Evolutionary conservation across 2,329 filamentous ascomycete species (phyloP).

Genomic region (Alternaria ventricosa): DNA sequence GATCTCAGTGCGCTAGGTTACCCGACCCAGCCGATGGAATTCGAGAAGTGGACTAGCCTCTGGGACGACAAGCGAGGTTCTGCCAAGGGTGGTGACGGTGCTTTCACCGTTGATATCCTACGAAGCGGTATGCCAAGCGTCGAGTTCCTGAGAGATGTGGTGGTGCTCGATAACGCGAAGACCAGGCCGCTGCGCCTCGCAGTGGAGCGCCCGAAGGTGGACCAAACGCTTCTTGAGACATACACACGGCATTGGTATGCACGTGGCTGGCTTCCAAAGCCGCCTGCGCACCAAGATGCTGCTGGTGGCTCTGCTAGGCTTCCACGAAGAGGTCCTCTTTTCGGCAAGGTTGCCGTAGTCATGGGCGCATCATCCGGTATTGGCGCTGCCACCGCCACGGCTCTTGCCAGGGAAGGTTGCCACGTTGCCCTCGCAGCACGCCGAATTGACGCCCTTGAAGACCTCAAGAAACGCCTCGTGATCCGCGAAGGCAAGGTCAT

Average conservation of each 20-base stretch:
- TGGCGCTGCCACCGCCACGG: constrained; percentile 74
- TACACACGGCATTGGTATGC: constrained; percentile 83
- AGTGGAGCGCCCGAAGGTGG: constrained; percentile 72
- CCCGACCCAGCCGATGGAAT: constrained; percentile 68
- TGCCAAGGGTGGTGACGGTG: constrained; percentile 70
- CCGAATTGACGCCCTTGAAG: constrained; percentile 71
- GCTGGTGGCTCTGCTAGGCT: constrained; percentile 54
- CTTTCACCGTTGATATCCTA: constrained; percentile 80
- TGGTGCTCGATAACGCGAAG: constrained; percentile 73
- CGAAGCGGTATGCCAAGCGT: constrained; percentile 80
- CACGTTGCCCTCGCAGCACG: constrained; percentile 76
- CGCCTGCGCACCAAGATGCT: constrained; percentile 62
- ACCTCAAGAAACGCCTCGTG: constrained; percentile 67
- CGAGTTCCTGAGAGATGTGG: constrained; percentile 73
- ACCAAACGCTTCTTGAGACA: constrained; percentile 73
- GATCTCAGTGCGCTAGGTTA: constrained; percentile 72
- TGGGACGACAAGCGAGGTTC: constrained; percentile 75
- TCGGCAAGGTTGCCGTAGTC: constrained; percentile 75
- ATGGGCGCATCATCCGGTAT: constrained; percentile 82
- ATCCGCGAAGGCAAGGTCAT: constrained; percentile 69
- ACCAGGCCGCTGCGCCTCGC: constrained; percentile 66
- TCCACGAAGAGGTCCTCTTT: constrained; percentile 64
- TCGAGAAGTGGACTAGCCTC: constrained; percentile 75
- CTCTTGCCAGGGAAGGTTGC: constrained; percentile 73
- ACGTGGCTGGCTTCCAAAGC: constrained; percentile 73